Evolutionary conservation across 352 stramenopile species (phyloP), one percentile per base, ranked within the genome.

Genomic region (Globisporangium nagaii): DNA sequence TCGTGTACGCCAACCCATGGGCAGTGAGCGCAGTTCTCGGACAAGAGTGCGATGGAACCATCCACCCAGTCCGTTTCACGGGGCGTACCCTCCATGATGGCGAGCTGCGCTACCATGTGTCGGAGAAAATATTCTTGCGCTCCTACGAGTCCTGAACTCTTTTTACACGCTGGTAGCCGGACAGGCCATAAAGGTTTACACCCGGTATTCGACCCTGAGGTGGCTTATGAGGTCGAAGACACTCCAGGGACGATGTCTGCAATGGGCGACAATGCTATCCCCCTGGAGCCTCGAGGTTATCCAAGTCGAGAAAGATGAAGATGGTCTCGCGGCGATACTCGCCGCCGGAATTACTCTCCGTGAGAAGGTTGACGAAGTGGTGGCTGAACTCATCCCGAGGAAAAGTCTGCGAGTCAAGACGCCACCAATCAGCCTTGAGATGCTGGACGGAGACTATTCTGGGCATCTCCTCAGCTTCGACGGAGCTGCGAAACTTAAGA

Each of bases 1-100:
- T 65, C 11, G 10, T 65, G 8, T 53, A 68, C 20, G 62, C 54
- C 0, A 70, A 66, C 10, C 20, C 37, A 8, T 69, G 61, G 61
- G 53, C 56, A 1, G 20, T 65, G 3, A 67, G 61, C 8, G 52
- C 44, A 0, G 57, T 59, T 2, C 7, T 72, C 1, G 39, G 60
- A 0, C 56, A 68, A 8, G 31, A 48, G 2, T 17, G 61, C 13
- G 42, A 68, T 0, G 50, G 24, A 9, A 19, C 32, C 5, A 19
- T 68, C 3, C 42, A 57, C 20, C 64, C 56, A 2, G 53, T 66
- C 7, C 19, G 50, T 0, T 68, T 60, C n/a, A 42, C 56, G 0
- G 44, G 56, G 0, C 48, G 56, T 0, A 47, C 55, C 0, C 40
- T 68, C 0, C 42, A 63, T 1, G 60, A 66, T 2, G 19, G 19